Base-by-base conservation (phyloP, 2,329 filamentous ascomycete genomes). In the Colletotrichum acutatum region DNA sequence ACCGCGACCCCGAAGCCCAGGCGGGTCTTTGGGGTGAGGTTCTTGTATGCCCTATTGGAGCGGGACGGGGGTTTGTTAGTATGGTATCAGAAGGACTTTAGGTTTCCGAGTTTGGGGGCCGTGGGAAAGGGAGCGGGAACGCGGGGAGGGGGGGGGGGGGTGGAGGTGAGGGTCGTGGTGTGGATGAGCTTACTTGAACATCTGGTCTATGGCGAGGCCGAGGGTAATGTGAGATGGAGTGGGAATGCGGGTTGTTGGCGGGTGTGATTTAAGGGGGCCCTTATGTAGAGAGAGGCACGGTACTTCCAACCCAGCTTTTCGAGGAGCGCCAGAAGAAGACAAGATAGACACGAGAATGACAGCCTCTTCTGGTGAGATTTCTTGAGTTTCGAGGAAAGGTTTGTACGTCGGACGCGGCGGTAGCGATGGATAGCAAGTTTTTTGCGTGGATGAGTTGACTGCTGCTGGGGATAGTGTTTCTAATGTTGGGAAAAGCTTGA, bases 1-100 rank as follows among this genome's bases (percentile, higher is more conserved):
- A 97, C 83, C 77, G 91, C 93, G 61, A 91, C 80, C 76, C 95
- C 95, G 75, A 97, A 87, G 60, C 92, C 83, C 54, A 94, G 83
- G 69, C 93, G 93, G 28, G 93, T 92, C 76, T 89, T 91, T 22
- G 92, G 89, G 4, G 92, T 85, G 66, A 97, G 91, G 77, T 89
- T 90, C 79, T 88, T 91, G 85, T 95, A 97, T 65, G 91, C 86
- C 78, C 91, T 93, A 64, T 16, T 22, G n/a, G 59, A 5, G 46
- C 32, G 9, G 42, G 19, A n/a, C 9, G 19, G 42, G 42, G 16
- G 42, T 7, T n/a, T 49, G n/a, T 54, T 8, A 19, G 42, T 7
- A 49, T 63, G 32, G 32, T n/a, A n/a, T n/a, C n/a, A 28, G 22
- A 19, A 54, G 22, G 26, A 22, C n/a, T 28, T 12, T 19, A 14